Percentiles rank a stretch among this genome's conserved stretches.
phyloP scores from a whole-genome alignment of 2,329 filamentous ascomycete genomes.

The Aureobasidium uvarum region DNA sequence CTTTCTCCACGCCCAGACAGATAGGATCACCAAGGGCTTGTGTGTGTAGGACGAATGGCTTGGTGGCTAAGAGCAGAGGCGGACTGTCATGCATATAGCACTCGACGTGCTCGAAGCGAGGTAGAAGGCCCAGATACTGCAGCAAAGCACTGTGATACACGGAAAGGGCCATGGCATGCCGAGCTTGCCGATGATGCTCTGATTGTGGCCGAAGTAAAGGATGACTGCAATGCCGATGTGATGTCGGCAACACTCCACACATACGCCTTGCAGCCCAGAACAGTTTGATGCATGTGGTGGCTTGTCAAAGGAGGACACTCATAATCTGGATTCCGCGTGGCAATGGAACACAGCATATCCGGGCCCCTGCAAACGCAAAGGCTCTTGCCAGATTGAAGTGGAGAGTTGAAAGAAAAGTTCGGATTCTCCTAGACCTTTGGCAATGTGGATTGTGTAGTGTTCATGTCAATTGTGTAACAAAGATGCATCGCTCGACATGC shows the following conservation, averaged over 20 bases:
- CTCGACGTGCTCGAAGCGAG: neutral
- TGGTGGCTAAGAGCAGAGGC: neutral
- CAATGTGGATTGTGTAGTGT: neutral
- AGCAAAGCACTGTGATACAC: neutral
- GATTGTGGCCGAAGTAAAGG: neutral
- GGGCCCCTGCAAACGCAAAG: neutral
- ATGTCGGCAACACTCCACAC: neutral
- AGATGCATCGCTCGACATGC: neutral
- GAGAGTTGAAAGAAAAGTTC: neutral
- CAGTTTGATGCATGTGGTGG: neutral
- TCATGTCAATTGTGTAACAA: neutral
- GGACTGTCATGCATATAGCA: neutral
- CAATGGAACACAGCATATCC: neutral
- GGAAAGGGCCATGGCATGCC: neutral
- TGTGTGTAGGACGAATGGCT: slow-evolving; percentile 10
- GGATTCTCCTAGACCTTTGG: neutral
- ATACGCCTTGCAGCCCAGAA: neutral
- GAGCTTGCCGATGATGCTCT: neutral
- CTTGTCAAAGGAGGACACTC: neutral
- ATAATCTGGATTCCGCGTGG: neutral
- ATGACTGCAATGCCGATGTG: neutral
- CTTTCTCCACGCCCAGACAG: neutral
- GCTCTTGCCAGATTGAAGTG: no score
- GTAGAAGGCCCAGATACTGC: neutral
- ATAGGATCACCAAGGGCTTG: neutral